Conservation (phyloP, 176 grass and related monocot species). For the Bromus sterilis region DNA sequence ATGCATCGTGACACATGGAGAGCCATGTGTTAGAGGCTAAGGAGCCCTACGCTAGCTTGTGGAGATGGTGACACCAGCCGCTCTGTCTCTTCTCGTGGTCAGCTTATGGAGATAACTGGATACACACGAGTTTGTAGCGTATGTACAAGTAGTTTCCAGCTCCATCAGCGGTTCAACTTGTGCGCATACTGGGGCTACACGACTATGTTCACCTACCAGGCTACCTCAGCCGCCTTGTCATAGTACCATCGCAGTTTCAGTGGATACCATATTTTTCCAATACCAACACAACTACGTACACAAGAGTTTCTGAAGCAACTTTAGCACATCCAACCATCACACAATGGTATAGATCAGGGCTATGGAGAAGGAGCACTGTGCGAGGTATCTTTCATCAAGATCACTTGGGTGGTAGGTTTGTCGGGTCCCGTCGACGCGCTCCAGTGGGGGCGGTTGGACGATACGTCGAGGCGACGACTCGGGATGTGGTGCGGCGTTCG, state of each 20-base stretch:
- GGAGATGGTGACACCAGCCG: conserved; percentile 13
- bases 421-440: too few species aligned
- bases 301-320: too few species aligned
- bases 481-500: too few species aligned
- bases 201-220: background rate
- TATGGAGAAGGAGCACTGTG: too few species aligned
- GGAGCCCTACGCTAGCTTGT: background rate
- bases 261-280: background rate
- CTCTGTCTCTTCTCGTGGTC: background rate
- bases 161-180: background rate
- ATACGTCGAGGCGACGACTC: too few species aligned
- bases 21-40: conserved; percentile 13
- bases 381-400: too few species aligned
- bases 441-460: too few species aligned
- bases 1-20: conserved; percentile 44
- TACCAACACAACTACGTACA: too few species aligned
- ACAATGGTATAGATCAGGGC: too few species aligned
- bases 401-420: too few species aligned
- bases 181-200: background rate
- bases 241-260: too few species aligned
- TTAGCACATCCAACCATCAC: too few species aligned
- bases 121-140: background rate
- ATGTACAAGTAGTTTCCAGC: background rate
- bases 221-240: background rate
- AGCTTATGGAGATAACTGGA: background rate